These are phyloP conservation scores for Triangularia setosa DNA, from an alignment of 2,329 filamentous ascomycete species.

Conservation along the genomic window DNA sequence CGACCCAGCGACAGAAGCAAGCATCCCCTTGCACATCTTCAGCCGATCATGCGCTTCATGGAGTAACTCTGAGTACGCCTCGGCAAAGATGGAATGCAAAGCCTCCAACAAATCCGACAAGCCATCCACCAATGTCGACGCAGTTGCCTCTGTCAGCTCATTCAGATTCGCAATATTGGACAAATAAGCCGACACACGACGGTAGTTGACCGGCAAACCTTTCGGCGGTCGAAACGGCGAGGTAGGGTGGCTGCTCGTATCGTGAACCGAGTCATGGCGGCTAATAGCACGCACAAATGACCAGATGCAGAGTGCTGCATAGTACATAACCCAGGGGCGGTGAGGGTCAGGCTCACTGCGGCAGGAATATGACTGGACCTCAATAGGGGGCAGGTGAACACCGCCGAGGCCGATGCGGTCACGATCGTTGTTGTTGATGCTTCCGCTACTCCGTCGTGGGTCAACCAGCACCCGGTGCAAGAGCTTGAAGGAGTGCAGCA, in stretches of 20 bases:
- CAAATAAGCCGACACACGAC: constrained; percentile 41
- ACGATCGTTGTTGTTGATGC: constrained; percentile 16
- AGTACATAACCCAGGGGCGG: constrained; percentile 86
- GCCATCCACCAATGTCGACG: constrained; percentile 59
- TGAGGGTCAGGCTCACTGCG: constrained; percentile 78
- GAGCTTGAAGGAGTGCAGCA: constrained; percentile 80
- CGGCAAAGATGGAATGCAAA: constrained; percentile 40
- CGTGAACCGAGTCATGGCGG: constrained; percentile 44
- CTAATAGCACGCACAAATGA: constrained; percentile 79
- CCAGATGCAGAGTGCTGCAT: constrained; percentile 81
- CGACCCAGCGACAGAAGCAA: not conserved
- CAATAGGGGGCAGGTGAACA: constrained; percentile 35
- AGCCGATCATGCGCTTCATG: constrained; percentile 72
- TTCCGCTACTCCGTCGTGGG: constrained; percentile 36
- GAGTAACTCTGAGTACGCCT: constrained; percentile 62
- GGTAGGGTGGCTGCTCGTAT: constrained; percentile 35
- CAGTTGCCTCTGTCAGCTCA: constrained; percentile 65
- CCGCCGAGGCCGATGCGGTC: constrained; percentile 10
- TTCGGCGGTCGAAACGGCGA: constrained; percentile 47
- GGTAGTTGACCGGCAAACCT: constrained; percentile 27
- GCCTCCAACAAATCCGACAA: constrained; percentile 44
- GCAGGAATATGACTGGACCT: constrained; percentile 59
- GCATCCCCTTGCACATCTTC: constrained; percentile 59
- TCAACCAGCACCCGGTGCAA: constrained; percentile 68
- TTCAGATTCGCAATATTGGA: constrained; percentile 66